Percentiles rank a stretch among this genome's conserved stretches.
Evolutionary conservation across 2,329 filamentous ascomycete species (phyloP).

Genomic region (Microcyclospora tardicrescens): DNA sequence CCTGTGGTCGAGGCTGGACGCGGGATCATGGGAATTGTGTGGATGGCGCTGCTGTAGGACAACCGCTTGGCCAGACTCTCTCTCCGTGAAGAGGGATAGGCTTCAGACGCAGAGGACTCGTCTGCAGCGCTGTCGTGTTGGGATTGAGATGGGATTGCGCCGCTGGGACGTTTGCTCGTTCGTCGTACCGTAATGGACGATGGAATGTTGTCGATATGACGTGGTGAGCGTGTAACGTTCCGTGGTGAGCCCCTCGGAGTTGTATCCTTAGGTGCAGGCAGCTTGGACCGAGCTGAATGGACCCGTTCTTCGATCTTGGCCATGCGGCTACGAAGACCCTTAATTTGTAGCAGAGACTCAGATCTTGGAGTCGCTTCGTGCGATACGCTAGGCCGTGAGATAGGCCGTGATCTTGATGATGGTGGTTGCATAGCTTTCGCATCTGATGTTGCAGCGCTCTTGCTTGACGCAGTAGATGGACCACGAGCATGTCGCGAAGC

Average conservation of each 20-base stretch:
- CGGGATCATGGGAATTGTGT: slow-evolving; percentile 15
- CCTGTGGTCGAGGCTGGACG: slow-evolving; percentile 15
- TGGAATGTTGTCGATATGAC: slow-evolving; percentile 38
- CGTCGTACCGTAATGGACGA: slow-evolving; percentile 50
- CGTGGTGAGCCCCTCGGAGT: slow-evolving; percentile 74
- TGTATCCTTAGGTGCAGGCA: slow-evolving; percentile 63
- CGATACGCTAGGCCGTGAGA: slow-evolving; percentile 29
- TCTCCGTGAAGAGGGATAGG: slow-evolving; percentile 8
- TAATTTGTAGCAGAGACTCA: slow-evolving; percentile 79
- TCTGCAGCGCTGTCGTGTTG: slow-evolving; percentile 8
- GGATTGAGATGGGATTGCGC: slow-evolving; percentile 27
- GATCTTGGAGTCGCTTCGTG: slow-evolving; percentile 40
- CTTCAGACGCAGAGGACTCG: slow-evolving; percentile 2
- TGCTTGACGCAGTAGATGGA: slow-evolving; percentile 38
- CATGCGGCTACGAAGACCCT: slow-evolving; percentile 90
- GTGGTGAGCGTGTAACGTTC: slow-evolving; percentile 47
- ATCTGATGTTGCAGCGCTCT: slow-evolving; percentile 13
- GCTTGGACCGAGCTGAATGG: slow-evolving; percentile 78
- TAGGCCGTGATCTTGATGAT: slow-evolving; percentile 11
- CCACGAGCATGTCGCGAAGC: slow-evolving; percentile 40
- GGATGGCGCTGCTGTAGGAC: slow-evolving; percentile 31
- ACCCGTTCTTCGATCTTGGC: slow-evolving; percentile 89
- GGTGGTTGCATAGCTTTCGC: slow-evolving; percentile 26
- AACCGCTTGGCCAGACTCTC: slow-evolving; percentile 30
- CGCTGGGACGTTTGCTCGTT: slow-evolving; percentile 50